Evolutionary conservation across 805 yeast genomes (phyloP).

Genomic region (Lachancea nothofagi): DNA sequence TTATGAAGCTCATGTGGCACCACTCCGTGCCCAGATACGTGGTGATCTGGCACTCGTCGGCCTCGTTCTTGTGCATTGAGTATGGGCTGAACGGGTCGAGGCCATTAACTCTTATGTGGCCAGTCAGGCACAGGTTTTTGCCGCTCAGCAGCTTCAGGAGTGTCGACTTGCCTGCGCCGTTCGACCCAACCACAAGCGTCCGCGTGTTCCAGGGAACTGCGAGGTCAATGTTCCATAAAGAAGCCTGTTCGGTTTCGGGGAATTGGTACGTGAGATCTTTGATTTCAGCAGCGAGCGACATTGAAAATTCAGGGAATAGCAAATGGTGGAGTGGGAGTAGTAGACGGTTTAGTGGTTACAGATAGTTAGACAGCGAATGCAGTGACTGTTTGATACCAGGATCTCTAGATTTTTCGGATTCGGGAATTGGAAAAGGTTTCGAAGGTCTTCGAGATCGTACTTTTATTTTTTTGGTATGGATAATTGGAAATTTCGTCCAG

Average conservation of each 20-base stretch:
- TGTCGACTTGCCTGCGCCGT: constrained; percentile 97
- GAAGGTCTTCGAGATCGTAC: too few species aligned
- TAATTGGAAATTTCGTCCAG: too few species aligned
- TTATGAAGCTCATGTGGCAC: constrained; percentile 87
- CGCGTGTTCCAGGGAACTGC: constrained; percentile 66
- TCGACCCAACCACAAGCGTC: constrained; percentile 81
- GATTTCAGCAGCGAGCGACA: constrained; percentile 51
- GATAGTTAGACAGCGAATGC: too few species aligned
- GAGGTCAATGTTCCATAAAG: constrained; percentile 59
- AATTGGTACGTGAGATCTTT: constrained; percentile 64
- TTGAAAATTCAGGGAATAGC: too few species aligned
- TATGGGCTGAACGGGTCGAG: constrained; percentile 76
- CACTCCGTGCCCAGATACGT: constrained; percentile 96
- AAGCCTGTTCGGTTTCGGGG: constrained; percentile 51
- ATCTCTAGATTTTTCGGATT: too few species aligned
- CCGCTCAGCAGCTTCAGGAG: constrained; percentile 82
- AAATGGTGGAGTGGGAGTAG: not conserved
- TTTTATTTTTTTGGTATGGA: too few species aligned
- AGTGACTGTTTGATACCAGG: too few species aligned
- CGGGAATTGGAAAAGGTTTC: too few species aligned
- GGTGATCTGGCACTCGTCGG: constrained; percentile 43
- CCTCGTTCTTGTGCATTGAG: constrained; percentile 33
- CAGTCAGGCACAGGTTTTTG: constrained; percentile 74
- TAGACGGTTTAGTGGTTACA: not conserved
- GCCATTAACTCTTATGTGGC: constrained; percentile 69